These are phyloP conservation scores for Cystofilobasidium capitatum DNA, from an alignment of 768 basidiomycete species.

Conservation along the genomic window DNA sequence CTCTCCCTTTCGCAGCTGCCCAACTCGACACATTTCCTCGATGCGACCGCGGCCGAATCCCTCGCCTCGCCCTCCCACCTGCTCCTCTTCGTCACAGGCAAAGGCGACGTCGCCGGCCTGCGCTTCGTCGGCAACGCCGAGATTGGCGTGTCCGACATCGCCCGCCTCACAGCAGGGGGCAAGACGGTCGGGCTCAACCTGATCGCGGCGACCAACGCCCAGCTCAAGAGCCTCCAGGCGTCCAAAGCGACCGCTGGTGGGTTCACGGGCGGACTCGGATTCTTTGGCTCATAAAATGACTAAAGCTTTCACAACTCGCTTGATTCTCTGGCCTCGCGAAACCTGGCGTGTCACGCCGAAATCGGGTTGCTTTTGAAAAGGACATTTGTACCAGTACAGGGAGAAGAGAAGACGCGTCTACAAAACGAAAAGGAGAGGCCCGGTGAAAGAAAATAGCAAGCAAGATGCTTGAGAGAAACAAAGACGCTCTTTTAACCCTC, in stretches of 20 bases:
- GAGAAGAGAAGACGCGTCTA: no score
- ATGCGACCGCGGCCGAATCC: conserved; percentile 65
- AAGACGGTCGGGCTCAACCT: conserved; percentile 18
- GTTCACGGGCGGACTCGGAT: conserved; percentile 19
- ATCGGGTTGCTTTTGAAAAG: no score
- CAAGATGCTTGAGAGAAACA: no score
- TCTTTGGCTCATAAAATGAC: conserved; percentile 12
- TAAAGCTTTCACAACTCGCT: no score
- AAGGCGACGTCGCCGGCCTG: conserved; percentile 3
- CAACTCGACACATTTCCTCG: conserved; percentile 57
- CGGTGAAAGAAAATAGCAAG: no score
- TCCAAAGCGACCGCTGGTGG: conserved; percentile 7
- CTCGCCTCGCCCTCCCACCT: conserved; percentile 54
- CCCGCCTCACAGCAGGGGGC: conserved; percentile 2
- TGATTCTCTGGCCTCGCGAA: no score
- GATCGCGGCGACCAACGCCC: conserved; percentile 17
- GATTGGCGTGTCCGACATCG: neutral
- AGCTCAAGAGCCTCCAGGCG: conserved; percentile 5
- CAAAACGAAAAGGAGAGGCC: no score
- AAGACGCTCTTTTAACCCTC: conserved; percentile 31
- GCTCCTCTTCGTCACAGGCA: conserved; percentile 47
- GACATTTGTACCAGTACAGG: no score
- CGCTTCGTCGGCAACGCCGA: conserved; percentile 14
- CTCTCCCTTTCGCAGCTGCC: conserved; percentile 41
- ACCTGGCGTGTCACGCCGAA: no score